These are phyloP conservation scores for Sporothrix inflata DNA, from an alignment of 2,329 filamentous ascomycete genomes.

Conservation along the genomic window DNA sequence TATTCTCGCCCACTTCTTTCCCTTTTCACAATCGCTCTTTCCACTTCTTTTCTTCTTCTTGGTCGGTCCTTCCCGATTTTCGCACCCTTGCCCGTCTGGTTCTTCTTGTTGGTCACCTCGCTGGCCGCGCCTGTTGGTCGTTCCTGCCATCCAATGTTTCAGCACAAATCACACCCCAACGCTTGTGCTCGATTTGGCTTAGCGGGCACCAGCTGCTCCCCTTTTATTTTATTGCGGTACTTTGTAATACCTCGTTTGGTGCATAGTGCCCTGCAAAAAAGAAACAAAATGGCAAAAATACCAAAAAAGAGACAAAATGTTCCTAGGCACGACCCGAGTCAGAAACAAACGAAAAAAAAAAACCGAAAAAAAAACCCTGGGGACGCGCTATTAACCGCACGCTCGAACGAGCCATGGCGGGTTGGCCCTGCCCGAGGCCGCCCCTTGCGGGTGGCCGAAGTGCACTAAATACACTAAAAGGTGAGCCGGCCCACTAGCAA, in stretches of 20 bases:
- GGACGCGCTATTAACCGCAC: conserved; percentile 18
- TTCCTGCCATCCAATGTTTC: conserved; percentile 30
- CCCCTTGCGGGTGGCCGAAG: conserved; percentile 17
- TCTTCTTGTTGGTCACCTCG: not conserved
- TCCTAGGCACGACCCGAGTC: not conserved
- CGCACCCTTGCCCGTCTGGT: conserved; percentile 5
- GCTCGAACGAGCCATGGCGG: conserved; percentile 17
- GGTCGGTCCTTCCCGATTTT: conserved; percentile 13
- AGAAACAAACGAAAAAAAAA: not conserved
- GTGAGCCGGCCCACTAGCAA: conserved; percentile 8
- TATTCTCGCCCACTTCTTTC: not conserved
- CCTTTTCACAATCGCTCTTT: conserved; percentile 4
- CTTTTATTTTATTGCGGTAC: conserved; percentile 30
- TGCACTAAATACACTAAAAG: conserved; percentile 14
- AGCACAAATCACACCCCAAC: conserved; percentile 30
- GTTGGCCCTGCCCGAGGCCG: conserved; percentile 29
- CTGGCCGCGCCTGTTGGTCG: conserved; percentile 4
- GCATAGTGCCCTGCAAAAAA: conserved; percentile 1
- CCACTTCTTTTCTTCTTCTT: not conserved
- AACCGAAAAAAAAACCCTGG: not conserved
- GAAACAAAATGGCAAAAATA: not conserved
- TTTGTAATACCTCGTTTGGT: not conserved
- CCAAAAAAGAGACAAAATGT: not conserved
- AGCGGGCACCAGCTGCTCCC: conserved; percentile 25
- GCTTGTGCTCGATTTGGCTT: conserved; percentile 22